phyloP scores from a whole-genome alignment of 2,329 filamentous ascomycete species.

The Aspergillus sp. region DNA sequence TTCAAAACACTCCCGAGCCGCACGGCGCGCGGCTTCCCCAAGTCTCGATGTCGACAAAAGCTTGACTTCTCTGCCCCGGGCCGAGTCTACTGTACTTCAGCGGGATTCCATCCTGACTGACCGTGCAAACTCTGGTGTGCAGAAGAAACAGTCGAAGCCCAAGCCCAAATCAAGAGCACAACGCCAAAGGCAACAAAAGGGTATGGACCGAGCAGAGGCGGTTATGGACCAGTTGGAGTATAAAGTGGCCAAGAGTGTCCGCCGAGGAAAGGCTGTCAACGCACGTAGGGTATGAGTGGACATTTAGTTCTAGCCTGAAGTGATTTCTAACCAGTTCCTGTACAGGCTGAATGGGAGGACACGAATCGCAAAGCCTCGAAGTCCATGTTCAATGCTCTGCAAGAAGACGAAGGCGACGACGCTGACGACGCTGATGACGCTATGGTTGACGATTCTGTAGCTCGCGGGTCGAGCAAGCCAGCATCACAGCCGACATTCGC shows the following conservation, averaged over 20 bases:
- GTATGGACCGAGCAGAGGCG: conserved; percentile 52
- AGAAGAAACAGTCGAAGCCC: conserved; percentile 44
- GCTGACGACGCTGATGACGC: conserved; percentile 32
- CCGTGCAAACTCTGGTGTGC: conserved; percentile 48
- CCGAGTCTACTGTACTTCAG: conserved; percentile 32
- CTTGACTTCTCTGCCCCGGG: conserved; percentile 38
- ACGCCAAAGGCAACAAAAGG: conserved; percentile 49
- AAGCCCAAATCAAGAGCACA: conserved; percentile 52
- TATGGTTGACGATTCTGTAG: conserved; percentile 26
- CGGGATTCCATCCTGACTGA: conserved; percentile 45
- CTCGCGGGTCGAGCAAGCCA: conserved; percentile 14
- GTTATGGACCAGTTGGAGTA: conserved; percentile 52
- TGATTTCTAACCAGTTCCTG: not conserved
- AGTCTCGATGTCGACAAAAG: conserved; percentile 50
- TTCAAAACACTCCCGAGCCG: conserved; percentile 54
- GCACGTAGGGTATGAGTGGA: conserved; percentile 38
- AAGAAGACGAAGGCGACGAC: conserved; percentile 50
- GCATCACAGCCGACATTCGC: conserved; percentile 8
- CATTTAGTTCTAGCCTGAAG: not conserved
- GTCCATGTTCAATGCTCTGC: conserved; percentile 23
- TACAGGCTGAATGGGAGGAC: conserved; percentile 38
- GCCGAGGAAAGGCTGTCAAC: conserved; percentile 44
- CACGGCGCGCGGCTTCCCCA: conserved; percentile 53
- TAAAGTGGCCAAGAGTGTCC: conserved; percentile 51
- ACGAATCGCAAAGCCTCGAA: conserved; percentile 30